phyloP scores from a whole-genome alignment of 176 grass and related monocot species.

The Lolium rigidum region DNA sequence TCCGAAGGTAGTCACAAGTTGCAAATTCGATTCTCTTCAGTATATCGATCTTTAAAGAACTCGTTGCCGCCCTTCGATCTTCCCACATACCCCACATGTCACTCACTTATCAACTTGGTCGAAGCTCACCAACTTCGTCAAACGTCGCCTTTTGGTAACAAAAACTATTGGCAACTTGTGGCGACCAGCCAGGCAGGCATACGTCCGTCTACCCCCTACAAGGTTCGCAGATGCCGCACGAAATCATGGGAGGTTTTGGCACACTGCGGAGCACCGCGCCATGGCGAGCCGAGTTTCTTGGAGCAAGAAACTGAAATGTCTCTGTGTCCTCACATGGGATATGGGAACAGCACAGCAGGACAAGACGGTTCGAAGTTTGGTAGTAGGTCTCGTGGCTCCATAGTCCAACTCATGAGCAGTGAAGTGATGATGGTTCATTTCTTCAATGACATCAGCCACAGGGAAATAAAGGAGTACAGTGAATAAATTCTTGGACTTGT shows the following conservation, averaged over 20 bases:
- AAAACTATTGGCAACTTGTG: constrained; percentile 6
- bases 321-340: constrained; percentile 41
- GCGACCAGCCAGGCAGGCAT: not conserved
- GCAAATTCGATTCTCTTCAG: not conserved
- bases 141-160: constrained; percentile 2
- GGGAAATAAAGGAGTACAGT: not conserved
- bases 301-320: constrained; percentile 29
- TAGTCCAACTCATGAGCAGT: not conserved
- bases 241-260: constrained; percentile 61
- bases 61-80: not conserved
- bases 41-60: not conserved
- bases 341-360: constrained; percentile 22
- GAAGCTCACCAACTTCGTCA: not conserved
- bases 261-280: not conserved
- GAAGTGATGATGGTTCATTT: not conserved
- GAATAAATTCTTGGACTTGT: not conserved
- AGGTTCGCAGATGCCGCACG: constrained; percentile 52
- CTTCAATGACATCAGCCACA: constrained; percentile 18
- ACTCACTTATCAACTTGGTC: not conserved
- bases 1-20: not conserved
- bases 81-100: not conserved
- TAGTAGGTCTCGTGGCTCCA: not conserved
- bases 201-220: not conserved
- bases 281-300: constrained; percentile 32
- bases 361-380: constrained; percentile 35